phyloP scores from a whole-genome alignment of 805 yeast genomes.

The Candida takata region DNA sequence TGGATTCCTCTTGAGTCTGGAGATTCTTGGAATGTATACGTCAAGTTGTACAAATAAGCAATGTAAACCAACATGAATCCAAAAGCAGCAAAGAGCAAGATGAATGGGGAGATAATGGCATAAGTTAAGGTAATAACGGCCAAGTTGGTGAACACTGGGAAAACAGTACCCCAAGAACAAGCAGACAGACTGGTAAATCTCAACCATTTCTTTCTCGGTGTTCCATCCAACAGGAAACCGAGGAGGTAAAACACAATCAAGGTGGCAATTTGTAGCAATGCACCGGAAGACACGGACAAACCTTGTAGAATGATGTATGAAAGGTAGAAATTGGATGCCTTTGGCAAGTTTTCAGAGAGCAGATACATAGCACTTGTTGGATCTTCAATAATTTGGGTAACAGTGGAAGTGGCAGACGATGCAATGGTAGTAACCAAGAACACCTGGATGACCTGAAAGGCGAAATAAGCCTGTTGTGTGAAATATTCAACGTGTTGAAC shows the following conservation, averaged over 20 bases:
- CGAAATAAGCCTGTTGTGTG: constrained; percentile 64
- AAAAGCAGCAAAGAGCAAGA: constrained; percentile 62
- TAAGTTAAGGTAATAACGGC: constrained; percentile 64
- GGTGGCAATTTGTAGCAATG: constrained; percentile 54
- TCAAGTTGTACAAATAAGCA: constrained; percentile 71
- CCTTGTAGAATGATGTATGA: constrained; percentile 67
- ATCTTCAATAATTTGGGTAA: constrained; percentile 49
- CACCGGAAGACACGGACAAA: constrained; percentile 55
- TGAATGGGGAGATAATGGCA: constrained; percentile 74
- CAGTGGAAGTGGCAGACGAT: constrained; percentile 65
- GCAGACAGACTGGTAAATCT: constrained; percentile 49
- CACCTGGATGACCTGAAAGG: constrained; percentile 63
- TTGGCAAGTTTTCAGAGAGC: constrained; percentile 64
- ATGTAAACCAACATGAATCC: constrained; percentile 69
- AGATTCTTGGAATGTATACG: constrained; percentile 60
- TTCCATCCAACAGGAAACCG: constrained; percentile 49
- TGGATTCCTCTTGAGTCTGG: constrained; percentile 74
- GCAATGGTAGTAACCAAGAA: constrained; percentile 65
- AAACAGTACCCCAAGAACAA: constrained; percentile 66
- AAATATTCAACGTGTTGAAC: constrained; percentile 51
- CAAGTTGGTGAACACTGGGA: constrained; percentile 69
- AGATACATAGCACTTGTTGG: constrained; percentile 53
- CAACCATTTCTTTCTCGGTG: constrained; percentile 60
- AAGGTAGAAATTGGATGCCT: constrained; percentile 65
- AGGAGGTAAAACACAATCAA: constrained; percentile 53